Base-by-base conservation (phyloP, 768 basidiomycete genomes). In the Holtermanniella nyarrowii region DNA sequence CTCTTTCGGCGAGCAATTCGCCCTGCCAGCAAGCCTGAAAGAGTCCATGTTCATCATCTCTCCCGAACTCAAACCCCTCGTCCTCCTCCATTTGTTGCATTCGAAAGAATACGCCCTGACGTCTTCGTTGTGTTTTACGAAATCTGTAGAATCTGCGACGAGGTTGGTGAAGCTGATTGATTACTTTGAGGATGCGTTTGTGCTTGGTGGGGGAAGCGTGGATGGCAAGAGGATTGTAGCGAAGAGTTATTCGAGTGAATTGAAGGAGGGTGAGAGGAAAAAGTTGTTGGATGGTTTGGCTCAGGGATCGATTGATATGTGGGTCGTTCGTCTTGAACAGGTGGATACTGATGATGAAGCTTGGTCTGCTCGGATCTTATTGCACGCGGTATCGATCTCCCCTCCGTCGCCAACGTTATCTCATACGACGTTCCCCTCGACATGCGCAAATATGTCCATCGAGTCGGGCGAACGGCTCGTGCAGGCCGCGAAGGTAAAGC, bases 401-500 rank as follows among this genome's bases (percentile, higher is more conserved):
- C 82, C 52, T 82, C 88, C 57, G 88, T 97, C 26, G 80, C 83
- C 2, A 86, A 95, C 70, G 93, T 99, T 25, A 80, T 99, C 44
- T 90, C 84, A 63, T 97, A 99, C 69, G 95, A 99, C 67, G 83
- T 81, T 1, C 91, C 95, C 7, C 79, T 95, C n/a, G 95, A 97
- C 69, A 90, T 96, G 80, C 80, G 88, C 46, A 97, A 97, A 70
- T 99, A 99, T 65, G 87, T 99, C 11, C 95, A 99, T 71, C 84
- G 95, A 48, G 93, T 91, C 7, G 95, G 95, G 20, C 79, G 95
- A 42, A 97, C 95, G 4, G 95, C 95, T 2, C 79, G 95, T 46
- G 95, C 95, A 2, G 95, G 95, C 5, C 77, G 85, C 43, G 73
- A 74, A 20, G 95, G 95, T 4, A 80, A 85, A 57, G 90, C 91